These are phyloP conservation scores for Dipodascus albidus DNA, from an alignment of 805 yeast species.

Conservation along the genomic window DNA sequence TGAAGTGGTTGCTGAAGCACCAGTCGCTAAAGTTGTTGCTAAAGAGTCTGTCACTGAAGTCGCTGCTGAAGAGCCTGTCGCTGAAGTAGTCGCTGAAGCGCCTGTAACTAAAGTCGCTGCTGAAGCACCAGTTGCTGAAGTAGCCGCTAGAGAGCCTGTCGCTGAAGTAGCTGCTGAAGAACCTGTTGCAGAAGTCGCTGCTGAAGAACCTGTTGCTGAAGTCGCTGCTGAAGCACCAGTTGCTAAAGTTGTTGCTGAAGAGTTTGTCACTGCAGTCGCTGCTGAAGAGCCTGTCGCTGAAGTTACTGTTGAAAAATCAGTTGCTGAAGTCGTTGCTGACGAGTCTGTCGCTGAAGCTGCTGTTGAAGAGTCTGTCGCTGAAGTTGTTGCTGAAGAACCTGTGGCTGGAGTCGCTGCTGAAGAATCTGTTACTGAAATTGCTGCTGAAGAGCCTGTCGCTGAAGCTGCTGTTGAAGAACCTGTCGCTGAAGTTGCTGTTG, in stretches of 20 bases:
- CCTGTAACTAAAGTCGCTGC: not conserved
- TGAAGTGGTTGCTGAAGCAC: not conserved
- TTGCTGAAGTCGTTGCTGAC: not conserved
- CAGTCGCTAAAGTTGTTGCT: not conserved
- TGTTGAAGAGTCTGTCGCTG: not conserved
- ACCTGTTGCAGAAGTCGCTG: too few species aligned
- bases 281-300: not conserved
- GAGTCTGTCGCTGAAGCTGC: not conserved
- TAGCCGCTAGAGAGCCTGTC: not conserved
- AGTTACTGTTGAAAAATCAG: not conserved
- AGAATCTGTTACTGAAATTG: not conserved
- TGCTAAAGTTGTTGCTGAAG: not conserved
- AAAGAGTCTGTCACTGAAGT: not conserved
- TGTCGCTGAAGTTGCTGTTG: not conserved
- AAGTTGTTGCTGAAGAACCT: not conserved
- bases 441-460: not conserved
- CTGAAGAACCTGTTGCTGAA: not conserved
- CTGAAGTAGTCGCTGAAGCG: not conserved
- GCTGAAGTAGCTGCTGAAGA: not conserved
- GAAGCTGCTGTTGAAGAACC: not conserved
- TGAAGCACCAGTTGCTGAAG: not conserved
- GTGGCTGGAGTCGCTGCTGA: not conserved
- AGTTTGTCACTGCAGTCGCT: not conserved
- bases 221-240: not conserved
- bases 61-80: too few species aligned